A percentile compares a stretch with the other conserved stretches of the same genome.
Evolutionary conservation across 768 basidiomycete genomes (phyloP).

Genomic region (Trametes elegans): DNA sequence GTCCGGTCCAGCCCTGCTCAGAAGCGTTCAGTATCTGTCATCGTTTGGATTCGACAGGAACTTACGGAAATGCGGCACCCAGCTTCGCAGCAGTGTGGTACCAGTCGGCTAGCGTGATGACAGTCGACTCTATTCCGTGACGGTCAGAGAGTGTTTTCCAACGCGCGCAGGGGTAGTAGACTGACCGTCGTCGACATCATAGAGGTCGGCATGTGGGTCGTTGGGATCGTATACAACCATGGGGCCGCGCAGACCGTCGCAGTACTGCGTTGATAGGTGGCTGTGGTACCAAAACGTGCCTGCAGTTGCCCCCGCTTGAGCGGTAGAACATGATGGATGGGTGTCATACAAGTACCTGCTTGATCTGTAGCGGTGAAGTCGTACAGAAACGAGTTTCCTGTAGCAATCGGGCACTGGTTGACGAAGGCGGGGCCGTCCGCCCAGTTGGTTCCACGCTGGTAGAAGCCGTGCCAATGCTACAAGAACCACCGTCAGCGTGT

Average conservation of each 20-base stretch:
- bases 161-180: too few relatives aligned
- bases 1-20: conserved; percentile 23
- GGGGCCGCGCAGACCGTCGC: conserved; percentile 41
- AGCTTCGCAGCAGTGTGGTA: conserved; percentile 27
- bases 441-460: conserved; percentile 41
- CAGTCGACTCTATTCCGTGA: conserved; percentile 36
- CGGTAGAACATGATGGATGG: neutral
- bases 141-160: neutral
- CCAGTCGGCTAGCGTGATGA: conserved; percentile 49
- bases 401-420: conserved; percentile 37
- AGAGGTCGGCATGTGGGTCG: conserved; percentile 29
- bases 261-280: conserved; percentile 40
- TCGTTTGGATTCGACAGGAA: neutral
- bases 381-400: conserved; percentile 42
- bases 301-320: neutral
- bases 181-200: conserved; percentile 31
- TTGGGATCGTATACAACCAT: conserved; percentile 31
- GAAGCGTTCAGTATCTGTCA: neutral
- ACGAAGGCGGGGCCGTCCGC: conserved; percentile 50
- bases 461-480: conserved; percentile 51
- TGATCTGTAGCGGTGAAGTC: conserved; percentile 32
- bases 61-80: conserved; percentile 15
- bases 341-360: conserved; percentile 18
- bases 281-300: conserved; percentile 41
- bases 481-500: neutral